Evolutionary conservation across 345 rosid genomes (phyloP), one percentile per base, ranked within the genome.

Genomic region (Nephelium lappaceum): DNA sequence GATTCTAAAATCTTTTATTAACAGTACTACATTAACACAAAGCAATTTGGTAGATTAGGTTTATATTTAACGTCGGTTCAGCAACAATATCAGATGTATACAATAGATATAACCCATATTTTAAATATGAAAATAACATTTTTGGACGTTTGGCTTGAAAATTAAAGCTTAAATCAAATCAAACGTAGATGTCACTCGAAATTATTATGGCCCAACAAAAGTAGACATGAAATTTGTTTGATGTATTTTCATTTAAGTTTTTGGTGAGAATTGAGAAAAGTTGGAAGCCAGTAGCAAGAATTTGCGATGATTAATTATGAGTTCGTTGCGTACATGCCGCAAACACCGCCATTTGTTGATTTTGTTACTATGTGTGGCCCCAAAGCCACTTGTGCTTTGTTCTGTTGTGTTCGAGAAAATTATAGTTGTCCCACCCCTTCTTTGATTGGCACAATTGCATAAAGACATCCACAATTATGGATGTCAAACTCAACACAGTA

Each of bases 291-390:
- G 73, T 2, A 18, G 5, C 57, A 9, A 31, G 61, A 71, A 71
- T 51, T 51, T n/a, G 51, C 15, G 42, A 51, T 51, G 23, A 1
- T 18, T 71, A 9, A 67, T 8, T 67, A 19, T 19, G 11, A 67
- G 27, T 67, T 67, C n/a, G 70, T 67, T 39, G 70, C 21, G 55
- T 45, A 0, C 15, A 12, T 49, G 55, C 55, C 55, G 55, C 62
- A 5, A 55, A 21, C 65, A 72, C n/a, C 14, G 53, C 66, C 76
- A 57, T 16, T 49, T 24, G 43, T 71, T 71, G 12, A 49, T 71
- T n/a, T 71, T 25, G 57, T 8, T 57, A 57, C 62, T 18, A 14
- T 4, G 18, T 5, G 18, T 49, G 55, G 55, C 55, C 55, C 55
- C 55, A 12, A 49, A 49, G 15, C 5, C 55, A 49, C 55, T 14